Conservation (phyloP, 371 early-diverging fungal genomes). For the Mucor sp. region DNA sequence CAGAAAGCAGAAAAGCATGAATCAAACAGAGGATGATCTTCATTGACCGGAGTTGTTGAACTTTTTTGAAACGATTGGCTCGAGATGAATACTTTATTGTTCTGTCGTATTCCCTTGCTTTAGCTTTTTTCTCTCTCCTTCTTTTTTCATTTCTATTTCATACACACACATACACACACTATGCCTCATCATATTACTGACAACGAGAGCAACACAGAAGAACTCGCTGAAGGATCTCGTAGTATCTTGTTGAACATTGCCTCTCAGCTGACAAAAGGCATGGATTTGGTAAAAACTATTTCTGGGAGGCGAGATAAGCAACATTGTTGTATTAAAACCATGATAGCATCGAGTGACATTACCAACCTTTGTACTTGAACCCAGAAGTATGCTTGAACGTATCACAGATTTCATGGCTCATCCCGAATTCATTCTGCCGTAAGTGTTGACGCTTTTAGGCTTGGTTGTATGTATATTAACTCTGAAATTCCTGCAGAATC, state of each 20-base stretch:
- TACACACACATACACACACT: neutral
- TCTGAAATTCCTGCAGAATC: conserved; percentile 42
- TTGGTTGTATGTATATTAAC: neutral
- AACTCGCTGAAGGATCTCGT: conserved; percentile 85
- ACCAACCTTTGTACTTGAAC: conserved; percentile 96
- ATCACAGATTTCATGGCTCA: conserved; percentile 97
- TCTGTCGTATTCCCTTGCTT: neutral
- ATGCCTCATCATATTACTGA: conserved; percentile 20
- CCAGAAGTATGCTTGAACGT: conserved; percentile 92
- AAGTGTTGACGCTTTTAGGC: conserved; percentile 26
- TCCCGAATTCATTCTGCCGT: conserved; percentile 86
- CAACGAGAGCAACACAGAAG: conserved; percentile 68
- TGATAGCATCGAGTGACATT: conserved; percentile 76
- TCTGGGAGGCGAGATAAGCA: neutral
- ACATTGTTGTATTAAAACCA: neutral
- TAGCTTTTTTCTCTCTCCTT: neutral
- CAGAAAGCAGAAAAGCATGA: neutral
- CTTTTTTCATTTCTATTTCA: neutral
- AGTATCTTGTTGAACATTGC: conserved; percentile 87
- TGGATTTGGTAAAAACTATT: conserved; percentile 64
- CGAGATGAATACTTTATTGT: neutral
- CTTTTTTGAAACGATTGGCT: neutral
- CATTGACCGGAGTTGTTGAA: neutral
- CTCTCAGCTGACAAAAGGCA: conserved; percentile 85
- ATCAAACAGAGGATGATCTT: neutral